phyloP scores from a whole-genome alignment of 768 basidiomycete genomes.

The Rhodotorula kratochvilovae region DNA sequence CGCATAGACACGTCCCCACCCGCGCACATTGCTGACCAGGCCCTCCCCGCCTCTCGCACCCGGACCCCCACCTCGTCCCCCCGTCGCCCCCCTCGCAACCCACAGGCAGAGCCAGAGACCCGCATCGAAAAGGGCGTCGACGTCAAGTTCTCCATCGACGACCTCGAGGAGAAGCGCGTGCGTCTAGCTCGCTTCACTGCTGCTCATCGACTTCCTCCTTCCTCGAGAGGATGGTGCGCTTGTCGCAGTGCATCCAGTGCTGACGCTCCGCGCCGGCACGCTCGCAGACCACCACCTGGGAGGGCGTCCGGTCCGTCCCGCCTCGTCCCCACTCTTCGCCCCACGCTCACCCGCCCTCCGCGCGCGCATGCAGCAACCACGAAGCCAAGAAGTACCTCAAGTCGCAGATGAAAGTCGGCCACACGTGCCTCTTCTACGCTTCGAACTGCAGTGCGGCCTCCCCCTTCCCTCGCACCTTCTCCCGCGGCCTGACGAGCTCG shows the following conservation, averaged over 20 bases:
- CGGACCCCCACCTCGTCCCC: no score
- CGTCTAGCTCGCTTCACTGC: not conserved
- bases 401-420: constrained; percentile 30
- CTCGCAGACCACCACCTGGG: constrained; percentile 28
- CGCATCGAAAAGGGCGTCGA: constrained; percentile 65
- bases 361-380: no score
- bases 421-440: constrained; percentile 58
- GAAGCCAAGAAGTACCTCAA: constrained; percentile 39
- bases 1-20: not conserved
- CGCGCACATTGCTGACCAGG: no score
- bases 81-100: not conserved
- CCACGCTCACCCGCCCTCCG: no score
- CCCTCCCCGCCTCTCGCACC: not conserved
- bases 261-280: not conserved
- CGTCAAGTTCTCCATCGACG: constrained; percentile 85
- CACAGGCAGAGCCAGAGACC: constrained; percentile 53
- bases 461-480: not conserved
- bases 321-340: no score
- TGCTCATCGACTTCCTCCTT: not conserved
- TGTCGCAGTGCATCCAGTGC: not conserved
- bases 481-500: not conserved
- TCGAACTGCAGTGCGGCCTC: constrained; percentile 63
- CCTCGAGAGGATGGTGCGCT: not conserved
- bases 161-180: constrained; percentile 60
- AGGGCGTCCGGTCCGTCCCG: constrained; percentile 29